Evolutionary conservation across 768 basidiomycete genomes (phyloP).

Genomic region (Lentinula sp.): DNA sequence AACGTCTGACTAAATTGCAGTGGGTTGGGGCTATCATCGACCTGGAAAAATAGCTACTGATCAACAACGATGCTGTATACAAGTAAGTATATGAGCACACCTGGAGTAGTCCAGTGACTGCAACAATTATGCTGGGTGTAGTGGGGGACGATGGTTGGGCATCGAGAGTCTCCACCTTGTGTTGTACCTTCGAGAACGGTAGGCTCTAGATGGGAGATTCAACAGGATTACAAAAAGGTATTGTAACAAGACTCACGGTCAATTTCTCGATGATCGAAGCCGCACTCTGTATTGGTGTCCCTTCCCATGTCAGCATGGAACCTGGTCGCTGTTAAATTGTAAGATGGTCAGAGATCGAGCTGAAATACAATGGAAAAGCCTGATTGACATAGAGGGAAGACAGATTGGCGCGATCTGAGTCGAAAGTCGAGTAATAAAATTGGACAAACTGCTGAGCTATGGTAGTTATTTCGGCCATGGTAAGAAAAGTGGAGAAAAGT

Average conservation of each 20-base stretch:
- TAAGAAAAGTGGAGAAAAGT: slow-evolving; percentile 3
- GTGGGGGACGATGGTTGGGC: slow-evolving; percentile 74
- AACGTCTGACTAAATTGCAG: slow-evolving; percentile 91
- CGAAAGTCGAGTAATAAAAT: slow-evolving; percentile 83
- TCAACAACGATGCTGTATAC: not conserved
- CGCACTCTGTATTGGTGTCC: slow-evolving; percentile 47
- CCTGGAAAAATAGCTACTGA: slow-evolving; percentile 32
- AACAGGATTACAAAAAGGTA: not conserved
- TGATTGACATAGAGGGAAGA: slow-evolving; percentile 70
- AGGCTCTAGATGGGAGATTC: slow-evolving; percentile 39
- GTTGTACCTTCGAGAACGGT: slow-evolving; percentile 77
- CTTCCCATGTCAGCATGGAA: slow-evolving; percentile 90
- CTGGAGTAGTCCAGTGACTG: slow-evolving; percentile 81
- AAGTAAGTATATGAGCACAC: slow-evolving; percentile 34
- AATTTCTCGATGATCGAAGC: slow-evolving; percentile 66
- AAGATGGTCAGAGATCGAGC: slow-evolving; percentile 21
- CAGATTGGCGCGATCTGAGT: slow-evolving; percentile 52
- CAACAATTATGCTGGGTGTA: slow-evolving; percentile 61
- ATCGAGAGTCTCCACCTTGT: slow-evolving; percentile 79
- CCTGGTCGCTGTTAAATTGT: slow-evolving; percentile 49
- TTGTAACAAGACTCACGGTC: slow-evolving; percentile 33
- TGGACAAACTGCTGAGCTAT: slow-evolving; percentile 76
- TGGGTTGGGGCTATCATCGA: slow-evolving; percentile 77
- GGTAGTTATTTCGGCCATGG: slow-evolving; percentile 66
- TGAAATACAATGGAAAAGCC: slow-evolving; percentile 6